phyloP scores from a whole-genome alignment of 192 early-diverging fungal genomes.

The Rhizophagus sp. region DNA sequence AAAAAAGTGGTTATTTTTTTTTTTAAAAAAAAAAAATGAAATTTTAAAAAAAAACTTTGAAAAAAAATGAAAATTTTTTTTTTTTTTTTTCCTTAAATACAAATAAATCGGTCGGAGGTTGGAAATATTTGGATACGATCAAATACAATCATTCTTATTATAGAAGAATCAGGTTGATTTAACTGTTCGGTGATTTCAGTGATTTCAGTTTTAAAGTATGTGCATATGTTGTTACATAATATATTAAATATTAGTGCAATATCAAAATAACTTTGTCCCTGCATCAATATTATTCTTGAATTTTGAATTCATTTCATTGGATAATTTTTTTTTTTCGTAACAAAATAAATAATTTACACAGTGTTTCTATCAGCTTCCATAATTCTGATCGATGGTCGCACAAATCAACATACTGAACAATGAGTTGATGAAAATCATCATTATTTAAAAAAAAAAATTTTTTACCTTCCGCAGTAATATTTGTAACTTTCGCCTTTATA shows the following conservation, averaged over 20 bases:
- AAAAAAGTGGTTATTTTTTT: too few species aligned
- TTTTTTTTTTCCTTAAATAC: too few species aligned
- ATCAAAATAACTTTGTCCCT: background rate
- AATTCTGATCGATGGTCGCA: background rate
- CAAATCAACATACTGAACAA: background rate
- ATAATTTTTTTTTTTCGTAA: background rate
- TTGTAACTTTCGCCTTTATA: too few species aligned
- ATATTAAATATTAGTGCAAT: background rate
- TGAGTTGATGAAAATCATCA: background rate
- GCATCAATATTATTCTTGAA: background rate
- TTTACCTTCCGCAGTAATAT: too few species aligned
- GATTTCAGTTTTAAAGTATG: background rate
- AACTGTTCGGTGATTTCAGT: background rate
- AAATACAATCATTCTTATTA: background rate
- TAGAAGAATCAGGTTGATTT: background rate
- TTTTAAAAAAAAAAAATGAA: too few species aligned
- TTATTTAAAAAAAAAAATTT: background rate
- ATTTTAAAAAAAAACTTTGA: too few species aligned
- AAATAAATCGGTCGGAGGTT: too few species aligned
- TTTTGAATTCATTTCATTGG: background rate
- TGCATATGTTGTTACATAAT: background rate
- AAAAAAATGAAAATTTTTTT: too few species aligned
- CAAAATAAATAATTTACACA: background rate
- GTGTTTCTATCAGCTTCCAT: background rate
- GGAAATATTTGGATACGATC: background rate